phyloP scores from a whole-genome alignment of 2,329 filamentous ascomycete genomes.

The Botrytis tulipae region DNA sequence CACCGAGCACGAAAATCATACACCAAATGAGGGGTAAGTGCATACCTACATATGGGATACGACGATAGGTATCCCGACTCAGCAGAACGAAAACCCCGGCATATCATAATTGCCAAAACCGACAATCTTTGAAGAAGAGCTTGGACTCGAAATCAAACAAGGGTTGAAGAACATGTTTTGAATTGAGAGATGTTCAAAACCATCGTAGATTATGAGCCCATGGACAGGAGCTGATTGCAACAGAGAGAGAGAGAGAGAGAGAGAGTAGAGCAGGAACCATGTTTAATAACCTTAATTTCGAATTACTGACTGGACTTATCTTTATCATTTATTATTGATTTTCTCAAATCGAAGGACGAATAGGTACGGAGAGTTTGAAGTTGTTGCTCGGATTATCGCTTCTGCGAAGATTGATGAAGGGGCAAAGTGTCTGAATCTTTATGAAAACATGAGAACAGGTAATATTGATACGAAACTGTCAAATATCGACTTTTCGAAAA shows the following conservation, averaged over 20 bases:
- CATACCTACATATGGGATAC: background rate
- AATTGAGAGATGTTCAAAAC: background rate
- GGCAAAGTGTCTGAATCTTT: background rate
- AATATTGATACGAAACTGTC: background rate
- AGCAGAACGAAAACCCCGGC: background rate
- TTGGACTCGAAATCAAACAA: background rate
- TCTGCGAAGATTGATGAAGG: conserved; percentile 11
- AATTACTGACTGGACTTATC: background rate
- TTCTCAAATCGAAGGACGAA: background rate
- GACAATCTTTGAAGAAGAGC: background rate
- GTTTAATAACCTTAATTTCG: background rate
- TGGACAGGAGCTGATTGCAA: background rate
- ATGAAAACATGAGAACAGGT: background rate
- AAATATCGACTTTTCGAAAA: background rate
- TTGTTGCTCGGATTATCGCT: background rate
- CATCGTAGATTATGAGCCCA: background rate
- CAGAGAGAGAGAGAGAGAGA: no score
- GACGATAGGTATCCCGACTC: background rate
- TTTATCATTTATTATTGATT: background rate
- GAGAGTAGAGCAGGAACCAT: background rate
- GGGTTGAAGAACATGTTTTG: background rate
- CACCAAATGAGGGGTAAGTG: conserved; percentile 6
- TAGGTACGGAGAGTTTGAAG: background rate
- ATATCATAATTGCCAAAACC: background rate
- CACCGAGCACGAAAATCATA: conserved; percentile 3